Conservation (phyloP, 352 stramenopile species). For the Phytophthora agathidicida region DNA sequence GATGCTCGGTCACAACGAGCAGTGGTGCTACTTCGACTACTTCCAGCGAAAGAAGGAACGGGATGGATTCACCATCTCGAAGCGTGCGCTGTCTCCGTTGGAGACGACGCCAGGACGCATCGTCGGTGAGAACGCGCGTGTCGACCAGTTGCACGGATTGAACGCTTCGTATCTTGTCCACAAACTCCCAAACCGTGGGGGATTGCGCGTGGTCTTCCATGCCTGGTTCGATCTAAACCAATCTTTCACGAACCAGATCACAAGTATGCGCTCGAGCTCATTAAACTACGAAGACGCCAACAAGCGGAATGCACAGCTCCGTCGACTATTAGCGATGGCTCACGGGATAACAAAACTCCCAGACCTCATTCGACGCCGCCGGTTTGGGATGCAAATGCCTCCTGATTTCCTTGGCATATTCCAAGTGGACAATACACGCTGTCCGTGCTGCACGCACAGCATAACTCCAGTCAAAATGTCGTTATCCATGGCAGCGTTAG, state of each 20-base stretch:
- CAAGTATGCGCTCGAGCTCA: constrained; percentile 1
- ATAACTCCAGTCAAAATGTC: constrained; percentile 25
- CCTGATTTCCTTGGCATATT: constrained; percentile 12
- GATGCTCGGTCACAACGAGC: constrained; percentile 28
- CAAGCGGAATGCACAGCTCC: constrained; percentile 16
- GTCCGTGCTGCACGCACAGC: constrained; percentile 30
- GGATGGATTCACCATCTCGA: constrained; percentile 32
- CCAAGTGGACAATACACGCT: constrained; percentile 18
- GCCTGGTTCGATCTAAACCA: constrained; percentile 18
- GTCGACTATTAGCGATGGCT: constrained; percentile 18
- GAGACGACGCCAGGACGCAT: constrained; percentile 20
- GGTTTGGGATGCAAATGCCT: constrained; percentile 22
- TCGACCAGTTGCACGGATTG: constrained; percentile 30
- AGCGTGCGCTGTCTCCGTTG: constrained; percentile 13
- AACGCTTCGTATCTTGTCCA: constrained; percentile 33
- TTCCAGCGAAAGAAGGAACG: constrained; percentile 22
- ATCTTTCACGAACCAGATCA: not conserved
- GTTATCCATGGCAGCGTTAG: constrained; percentile 14
- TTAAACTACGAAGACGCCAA: not conserved
- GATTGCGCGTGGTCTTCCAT: constrained; percentile 32
- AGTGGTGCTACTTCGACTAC: constrained; percentile 45
- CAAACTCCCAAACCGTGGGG: constrained; percentile 7
- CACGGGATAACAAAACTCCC: constrained; percentile 25
- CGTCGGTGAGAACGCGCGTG: constrained; percentile 6
- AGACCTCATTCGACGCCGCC: constrained; percentile 15